Percentiles rank a stretch among this genome's conserved stretches.
These are phyloP conservation scores for Pseudopithomyces chartarum DNA, from an alignment of 2,329 filamentous ascomycete species.

Conservation along the genomic window DNA sequence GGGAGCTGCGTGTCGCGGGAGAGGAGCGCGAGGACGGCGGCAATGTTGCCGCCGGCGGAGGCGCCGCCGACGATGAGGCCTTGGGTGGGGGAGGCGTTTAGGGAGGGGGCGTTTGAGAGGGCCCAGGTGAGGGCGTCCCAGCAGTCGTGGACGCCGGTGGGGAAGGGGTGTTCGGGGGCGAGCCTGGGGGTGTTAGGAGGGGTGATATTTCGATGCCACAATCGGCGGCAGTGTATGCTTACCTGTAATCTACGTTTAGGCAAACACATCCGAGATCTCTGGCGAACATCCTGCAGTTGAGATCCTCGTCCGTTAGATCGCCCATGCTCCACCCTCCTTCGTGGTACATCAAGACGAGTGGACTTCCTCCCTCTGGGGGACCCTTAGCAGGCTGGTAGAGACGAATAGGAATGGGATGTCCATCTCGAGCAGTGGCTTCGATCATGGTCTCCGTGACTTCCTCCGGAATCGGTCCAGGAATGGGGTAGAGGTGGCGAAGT, in stretches of 20 bases:
- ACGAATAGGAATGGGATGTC: conserved; percentile 27
- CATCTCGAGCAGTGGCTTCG: conserved; percentile 31
- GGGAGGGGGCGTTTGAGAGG: conserved; percentile 25
- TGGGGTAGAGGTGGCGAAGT: conserved; percentile 37
- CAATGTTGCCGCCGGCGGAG: conserved; percentile 59
- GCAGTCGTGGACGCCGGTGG: conserved; percentile 54
- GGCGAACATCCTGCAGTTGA: conserved; percentile 48
- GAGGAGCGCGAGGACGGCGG: conserved; percentile 53
- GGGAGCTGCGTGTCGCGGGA: conserved; percentile 49
- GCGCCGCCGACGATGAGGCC: conserved; percentile 59
- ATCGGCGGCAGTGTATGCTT: background rate
- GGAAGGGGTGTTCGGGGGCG: conserved; percentile 58
- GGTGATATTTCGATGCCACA: background rate
- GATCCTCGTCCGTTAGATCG: conserved; percentile 49
- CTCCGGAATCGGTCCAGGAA: conserved; percentile 35
- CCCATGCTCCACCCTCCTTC: conserved; percentile 55
- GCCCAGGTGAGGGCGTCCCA: conserved; percentile 54
- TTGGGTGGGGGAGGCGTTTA: conserved; percentile 49
- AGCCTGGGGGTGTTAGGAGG: conserved; percentile 36
- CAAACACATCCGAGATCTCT: conserved; percentile 47
- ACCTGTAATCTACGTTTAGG: conserved; percentile 58
- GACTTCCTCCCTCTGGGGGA: conserved; percentile 25
- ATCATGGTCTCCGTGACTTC: conserved; percentile 34
- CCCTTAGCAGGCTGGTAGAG: conserved; percentile 34
- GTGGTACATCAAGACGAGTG: conserved; percentile 44